Base-by-base conservation (phyloP, 768 basidiomycete species). In the Lepiota brunneoincarnata region DNA sequence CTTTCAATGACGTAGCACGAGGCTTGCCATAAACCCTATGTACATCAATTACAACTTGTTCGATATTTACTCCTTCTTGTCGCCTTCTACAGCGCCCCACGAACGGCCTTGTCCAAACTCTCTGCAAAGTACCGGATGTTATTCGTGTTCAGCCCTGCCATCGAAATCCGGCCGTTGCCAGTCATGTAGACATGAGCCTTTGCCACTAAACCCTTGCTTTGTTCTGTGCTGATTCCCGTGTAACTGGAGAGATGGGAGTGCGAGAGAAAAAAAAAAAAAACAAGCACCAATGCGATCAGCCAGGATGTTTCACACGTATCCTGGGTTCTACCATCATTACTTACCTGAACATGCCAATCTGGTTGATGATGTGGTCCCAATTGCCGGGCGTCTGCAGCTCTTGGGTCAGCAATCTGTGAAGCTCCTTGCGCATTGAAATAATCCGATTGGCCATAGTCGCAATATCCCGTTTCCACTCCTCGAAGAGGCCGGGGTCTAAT, bases 321-420 rank as follows among this genome's bases (percentile, higher is more conserved):
- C 34, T 43, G 14, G 7, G 18, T 14, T 44, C 24, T 15, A n/a
- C n/a, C 12, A 37, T n/a, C n/a, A 34, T 48, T 11, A 24, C 63
- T 58, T 48, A 93, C 85, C 90, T 93, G 79, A 95, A 97, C 95
- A 96, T 97, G 53, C 95, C 96, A 70, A 98, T 98, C 77, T 98
- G 97, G 49, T 84, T 82, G 62, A 88, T 75, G 63, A 99, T 96
- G 71, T 98, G 96, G n/a, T 87, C 83, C 97, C 97, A 99, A 64
- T 83, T 84, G 5, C 94, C 93, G 3, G 94, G 94, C 47, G 92
- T 95, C 64, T 89, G 80, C 59, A 93, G 70, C 67, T 89, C 86
- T 58, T 91, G 78, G 17, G 81, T 88, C 66, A 97, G 69, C 62
- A 90, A 66, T 51, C 79, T 72, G 76, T 83, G 78, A 61, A 99